phyloP scores from a whole-genome alignment of 2,329 filamentous ascomycete genomes.

The Colletotrichum sp. region DNA sequence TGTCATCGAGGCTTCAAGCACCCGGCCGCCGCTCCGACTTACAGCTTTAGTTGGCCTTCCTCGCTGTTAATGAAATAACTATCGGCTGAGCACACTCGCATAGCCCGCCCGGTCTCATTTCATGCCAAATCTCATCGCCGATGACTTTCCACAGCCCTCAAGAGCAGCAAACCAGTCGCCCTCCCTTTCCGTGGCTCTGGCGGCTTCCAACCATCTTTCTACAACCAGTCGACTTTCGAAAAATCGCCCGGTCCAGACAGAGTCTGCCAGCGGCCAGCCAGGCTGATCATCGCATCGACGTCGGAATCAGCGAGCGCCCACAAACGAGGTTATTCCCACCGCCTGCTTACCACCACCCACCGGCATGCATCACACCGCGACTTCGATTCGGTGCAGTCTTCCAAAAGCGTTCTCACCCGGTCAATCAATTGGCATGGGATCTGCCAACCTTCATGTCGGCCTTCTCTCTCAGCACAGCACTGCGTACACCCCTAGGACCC shows the following conservation, averaged over 20 bases:
- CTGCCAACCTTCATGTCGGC: background rate
- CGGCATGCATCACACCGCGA: background rate
- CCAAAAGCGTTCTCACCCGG: background rate
- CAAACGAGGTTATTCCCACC: too few relatives aligned
- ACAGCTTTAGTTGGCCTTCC: background rate
- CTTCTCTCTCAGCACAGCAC: background rate
- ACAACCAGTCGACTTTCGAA: background rate
- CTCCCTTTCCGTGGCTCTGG: background rate
- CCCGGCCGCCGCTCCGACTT: background rate
- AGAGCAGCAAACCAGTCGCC: background rate
- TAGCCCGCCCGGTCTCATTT: background rate
- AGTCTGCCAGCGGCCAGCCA: too few relatives aligned
- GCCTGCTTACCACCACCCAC: background rate
- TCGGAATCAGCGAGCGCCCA: too few relatives aligned
- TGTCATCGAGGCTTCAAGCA: conserved; percentile 31
- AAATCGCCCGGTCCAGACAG: too few relatives aligned
- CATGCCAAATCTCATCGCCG: conserved; percentile 3
- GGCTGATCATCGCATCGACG: too few relatives aligned
- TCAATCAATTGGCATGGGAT: background rate
- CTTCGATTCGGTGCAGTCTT: background rate
- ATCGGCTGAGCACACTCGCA: background rate
- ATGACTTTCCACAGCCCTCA: background rate
- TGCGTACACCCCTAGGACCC: background rate
- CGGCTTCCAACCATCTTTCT: too few relatives aligned
- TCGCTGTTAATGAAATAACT: background rate